Base-by-base conservation (phyloP, 495 filamentous ascomycete species). In the Talaromyces liani region DNA sequence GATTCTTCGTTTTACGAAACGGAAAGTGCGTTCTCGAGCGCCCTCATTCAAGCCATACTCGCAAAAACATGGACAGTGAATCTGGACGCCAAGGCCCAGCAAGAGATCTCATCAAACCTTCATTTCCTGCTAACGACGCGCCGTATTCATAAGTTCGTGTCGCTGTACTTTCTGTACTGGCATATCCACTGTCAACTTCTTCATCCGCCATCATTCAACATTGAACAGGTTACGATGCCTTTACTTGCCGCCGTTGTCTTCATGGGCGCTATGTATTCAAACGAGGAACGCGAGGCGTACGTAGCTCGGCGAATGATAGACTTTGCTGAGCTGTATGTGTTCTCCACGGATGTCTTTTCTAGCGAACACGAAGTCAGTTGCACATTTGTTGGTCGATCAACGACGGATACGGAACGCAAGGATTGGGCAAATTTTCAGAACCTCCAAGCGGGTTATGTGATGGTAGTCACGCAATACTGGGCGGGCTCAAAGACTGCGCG, bases 261-360 rank as follows among this genome's bases (percentile, higher is more conserved):
- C 25, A 78, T 81, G 72, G 80, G 80, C 6, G 80, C 78, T 0
- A 80, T 81, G 72, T 82, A 82, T 62, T 78, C 76, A 27, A 64
- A 65, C 6, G 75, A 79, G 39, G 68, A 74, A 34, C 70, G 68
- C 57, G 80, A 81, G 55, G 63, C 70, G 0, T 69, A 69, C 22
- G 65, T 70, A 18, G 77, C 78, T 6, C 80, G 78, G 59, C 66
- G 73, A 25, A 57, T 81, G 20, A 66, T 81, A 0, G 80, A 82
- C 63, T 75, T 82, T 64, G 77, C 73, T 7, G 80, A 82, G 60
- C 67, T 82, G 0, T 78, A 75, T 31, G 66, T 79, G 12, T 81
- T 76, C 60, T 80, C 79, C 0, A 75, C 69, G 39, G 73, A 79
- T 22, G 68, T 75, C 4, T 78, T 75, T 47, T 76, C 78, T 1